Conservation (phyloP, 331 rosid genomes). For the Malus hybrid region DNA sequence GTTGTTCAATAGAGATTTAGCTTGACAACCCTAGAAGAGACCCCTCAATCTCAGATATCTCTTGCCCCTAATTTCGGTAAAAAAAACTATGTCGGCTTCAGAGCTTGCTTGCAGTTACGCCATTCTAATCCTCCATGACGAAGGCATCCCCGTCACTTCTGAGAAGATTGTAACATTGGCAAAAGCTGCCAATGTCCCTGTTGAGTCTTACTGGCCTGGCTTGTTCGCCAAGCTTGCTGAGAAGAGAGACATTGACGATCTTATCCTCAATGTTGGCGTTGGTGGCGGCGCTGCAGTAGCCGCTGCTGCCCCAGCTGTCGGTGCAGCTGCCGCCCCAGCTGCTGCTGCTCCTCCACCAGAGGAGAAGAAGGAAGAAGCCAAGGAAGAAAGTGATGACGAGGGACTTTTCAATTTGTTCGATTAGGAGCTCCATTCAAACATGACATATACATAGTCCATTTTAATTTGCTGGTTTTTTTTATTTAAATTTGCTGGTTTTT, state of each 20-base stretch:
- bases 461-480: too few relatives aligned
- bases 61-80: background rate
- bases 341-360: conserved; percentile 29
- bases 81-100: conserved; percentile 36
- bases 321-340: conserved; percentile 17
- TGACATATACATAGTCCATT: background rate
- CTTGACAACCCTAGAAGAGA: background rate
- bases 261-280: conserved; percentile 52
- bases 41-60: background rate
- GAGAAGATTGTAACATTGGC: conserved; percentile 58
- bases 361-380: conserved; percentile 27
- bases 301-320: conserved; percentile 30
- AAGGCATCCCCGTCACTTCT: conserved; percentile 47
- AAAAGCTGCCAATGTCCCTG: conserved; percentile 42
- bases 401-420: background rate
- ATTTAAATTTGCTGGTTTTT: background rate
- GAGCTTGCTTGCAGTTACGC: conserved; percentile 70
- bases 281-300: conserved; percentile 60
- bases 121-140: conserved; percentile 55
- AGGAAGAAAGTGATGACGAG: background rate
- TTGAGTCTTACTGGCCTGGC: conserved; percentile 65
- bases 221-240: conserved; percentile 72
- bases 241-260: conserved; percentile 56
- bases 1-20: background rate
- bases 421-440: background rate